These are phyloP conservation scores for Russula earlei DNA, from an alignment of 768 basidiomycete genomes.

Conservation along the genomic window DNA sequence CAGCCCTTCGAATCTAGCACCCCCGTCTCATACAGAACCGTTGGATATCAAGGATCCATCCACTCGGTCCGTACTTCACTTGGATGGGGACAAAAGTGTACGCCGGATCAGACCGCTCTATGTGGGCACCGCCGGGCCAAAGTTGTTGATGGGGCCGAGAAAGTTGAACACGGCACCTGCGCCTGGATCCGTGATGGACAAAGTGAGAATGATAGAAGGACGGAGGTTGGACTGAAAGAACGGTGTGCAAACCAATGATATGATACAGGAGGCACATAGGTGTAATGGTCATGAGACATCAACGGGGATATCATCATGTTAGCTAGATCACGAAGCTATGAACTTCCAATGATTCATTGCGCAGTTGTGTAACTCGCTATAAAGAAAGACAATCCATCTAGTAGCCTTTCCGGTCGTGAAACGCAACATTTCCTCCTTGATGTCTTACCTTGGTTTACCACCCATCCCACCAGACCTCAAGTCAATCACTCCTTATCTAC, in stretches of 20 bases:
- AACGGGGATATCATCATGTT: no score
- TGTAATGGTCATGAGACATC: no score
- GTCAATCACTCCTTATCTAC: constrained; percentile 67
- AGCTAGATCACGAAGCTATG: no score
- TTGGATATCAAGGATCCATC: neutral
- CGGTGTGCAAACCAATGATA: neutral
- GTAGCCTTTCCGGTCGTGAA: no score
- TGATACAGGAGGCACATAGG: neutral
- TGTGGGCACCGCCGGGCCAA: neutral
- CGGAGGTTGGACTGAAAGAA: neutral
- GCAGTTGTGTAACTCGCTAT: no score
- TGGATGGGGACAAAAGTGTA: neutral
- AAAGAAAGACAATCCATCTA: no score
- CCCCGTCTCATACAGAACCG: neutral
- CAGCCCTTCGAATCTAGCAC: neutral
- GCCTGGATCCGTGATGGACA: constrained; percentile 15
- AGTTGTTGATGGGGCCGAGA: constrained; percentile 1
- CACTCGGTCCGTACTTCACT: neutral
- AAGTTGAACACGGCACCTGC: neutral
- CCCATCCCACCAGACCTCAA: constrained; percentile 53
- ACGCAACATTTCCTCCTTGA: neutral
- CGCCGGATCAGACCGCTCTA: neutral
- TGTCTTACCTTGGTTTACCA: constrained; percentile 44
- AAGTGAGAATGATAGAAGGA: constrained; percentile 13
- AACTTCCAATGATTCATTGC: no score